Evolutionary conservation across 2,329 filamentous ascomycete species (phyloP), one percentile per base, ranked within the genome.

Genomic region (Aspergillus glaucus): DNA sequence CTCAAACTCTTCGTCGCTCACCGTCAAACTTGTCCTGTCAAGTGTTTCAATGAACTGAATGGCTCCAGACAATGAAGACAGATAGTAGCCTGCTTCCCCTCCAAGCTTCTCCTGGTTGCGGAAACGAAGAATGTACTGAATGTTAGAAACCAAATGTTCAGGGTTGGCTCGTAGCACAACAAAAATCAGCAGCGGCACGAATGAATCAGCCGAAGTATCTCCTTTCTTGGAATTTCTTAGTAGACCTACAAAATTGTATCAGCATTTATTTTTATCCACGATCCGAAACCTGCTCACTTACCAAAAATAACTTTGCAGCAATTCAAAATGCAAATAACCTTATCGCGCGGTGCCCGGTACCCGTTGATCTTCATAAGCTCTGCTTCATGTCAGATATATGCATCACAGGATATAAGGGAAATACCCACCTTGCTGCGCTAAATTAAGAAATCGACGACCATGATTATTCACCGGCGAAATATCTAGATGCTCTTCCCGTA

Each of bases 301-400:
- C 87, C 93, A 69, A 98, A 97, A 55, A 98, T 97, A 54, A 98
- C 94, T 71, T 98, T 98, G 80, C 93, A 98, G 73, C 91, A 96
- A 71, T 98, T 98, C 48, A 98, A 74, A 42, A 97, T 89, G 68
- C 93, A 98, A 44, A 98, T 97, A 48, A 98, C 93, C 71, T 98
- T 98, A 75, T 98, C 93, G 59, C 93, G 78, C 3, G 93, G 93
- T n/a, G 93, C 93, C 57, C 94, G 83, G 65, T 98, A 98, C 7
- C 88, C 93, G 63, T 92, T 95, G 63, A 98, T 96, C 68, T 98
- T 98, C 34, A 95, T 73, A 12, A 98, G 76, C 69, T 98, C 93
- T 89, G 63, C 15, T n/a, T 28, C 12, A 51, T 24, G 61, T 76
- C 47, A 62, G 54, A 22, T 46, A 41, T 21, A 41, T 9, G 12